Evolutionary conservation across 176 grass and related monocot genomes (phyloP).

Genomic region (Oryza meyeriana): DNA sequence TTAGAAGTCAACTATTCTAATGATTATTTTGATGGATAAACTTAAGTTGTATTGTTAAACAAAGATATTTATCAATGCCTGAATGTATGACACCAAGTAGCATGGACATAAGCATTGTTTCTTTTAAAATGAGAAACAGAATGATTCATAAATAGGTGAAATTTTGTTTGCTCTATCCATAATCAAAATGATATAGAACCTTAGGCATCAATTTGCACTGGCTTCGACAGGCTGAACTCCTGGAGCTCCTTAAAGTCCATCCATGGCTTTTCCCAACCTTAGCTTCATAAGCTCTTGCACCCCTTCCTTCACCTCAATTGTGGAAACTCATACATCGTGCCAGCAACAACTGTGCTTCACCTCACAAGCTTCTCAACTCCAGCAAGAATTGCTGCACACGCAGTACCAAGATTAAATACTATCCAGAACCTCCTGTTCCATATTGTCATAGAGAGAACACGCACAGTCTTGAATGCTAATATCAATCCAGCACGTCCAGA

Average conservation of each 20-base stretch:
- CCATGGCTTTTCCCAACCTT: conserved; percentile 77
- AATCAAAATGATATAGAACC: conserved; percentile 13
- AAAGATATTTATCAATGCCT: neutral
- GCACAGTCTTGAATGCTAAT: no score
- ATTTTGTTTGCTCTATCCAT: neutral
- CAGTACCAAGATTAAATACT: no score
- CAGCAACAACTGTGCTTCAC: no score
- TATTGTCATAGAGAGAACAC: no score
- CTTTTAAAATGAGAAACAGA: neutral
- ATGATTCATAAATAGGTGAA: neutral
- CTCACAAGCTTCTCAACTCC: no score
- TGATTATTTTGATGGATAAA: neutral
- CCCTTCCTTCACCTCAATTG: no score
- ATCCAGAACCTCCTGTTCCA: no score
- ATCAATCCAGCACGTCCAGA: no score
- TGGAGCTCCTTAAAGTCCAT: conserved; percentile 60
- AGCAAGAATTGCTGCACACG: no score
- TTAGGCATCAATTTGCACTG: conserved; percentile 24
- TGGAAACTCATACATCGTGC: no score
- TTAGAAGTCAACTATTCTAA: neutral
- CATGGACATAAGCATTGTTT: neutral
- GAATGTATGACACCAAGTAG: neutral
- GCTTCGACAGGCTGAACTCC: conserved; percentile 54
- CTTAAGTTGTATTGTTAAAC: neutral
- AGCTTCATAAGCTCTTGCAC: conserved; percentile 65